phyloP scores from a whole-genome alignment of 2,329 filamentous ascomycete genomes.

The Nigrospora oryzae region DNA sequence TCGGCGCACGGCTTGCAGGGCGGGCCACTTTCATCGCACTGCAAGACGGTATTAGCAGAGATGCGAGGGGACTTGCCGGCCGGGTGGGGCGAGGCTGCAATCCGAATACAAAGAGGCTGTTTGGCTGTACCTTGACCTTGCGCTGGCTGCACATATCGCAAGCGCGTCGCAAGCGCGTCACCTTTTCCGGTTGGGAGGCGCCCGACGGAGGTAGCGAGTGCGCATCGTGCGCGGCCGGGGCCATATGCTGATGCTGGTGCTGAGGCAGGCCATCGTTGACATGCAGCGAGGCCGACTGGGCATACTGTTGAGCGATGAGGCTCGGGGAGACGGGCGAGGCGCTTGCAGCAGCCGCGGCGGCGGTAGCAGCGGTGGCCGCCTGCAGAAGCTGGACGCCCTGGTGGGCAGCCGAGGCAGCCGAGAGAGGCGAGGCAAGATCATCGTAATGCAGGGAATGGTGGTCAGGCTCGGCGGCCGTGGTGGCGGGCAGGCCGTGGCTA shows the following conservation, averaged over 20 bases:
- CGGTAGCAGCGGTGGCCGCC: slow-evolving; percentile 5
- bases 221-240: neutral
- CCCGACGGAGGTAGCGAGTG: slow-evolving; percentile 1
- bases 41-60: neutral
- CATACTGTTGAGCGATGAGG: slow-evolving; percentile 20
- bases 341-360: slow-evolving; percentile 1
- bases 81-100: too few relatives aligned
- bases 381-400: slow-evolving; percentile 1
- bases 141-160: slow-evolving; percentile 55
- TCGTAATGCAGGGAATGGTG: slow-evolving; percentile 3
- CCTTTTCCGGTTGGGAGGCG: slow-evolving; percentile 25
- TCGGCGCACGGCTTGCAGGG: slow-evolving; percentile 49
- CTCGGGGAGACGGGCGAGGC: slow-evolving; percentile 3
- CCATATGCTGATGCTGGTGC: neutral
- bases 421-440: slow-evolving; percentile 1
- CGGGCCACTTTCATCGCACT: slow-evolving; percentile 47
- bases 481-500: neutral
- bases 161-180: slow-evolving; percentile 47
- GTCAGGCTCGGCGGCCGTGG: neutral
- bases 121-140: slow-evolving; percentile 43
- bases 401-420: neutral
- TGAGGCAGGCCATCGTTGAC: slow-evolving; percentile 12
- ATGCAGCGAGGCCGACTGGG: slow-evolving; percentile 21
- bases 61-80: too few relatives aligned
- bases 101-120: neutral